Evolutionary conservation across 768 basidiomycete species (phyloP).

Genomic region (Kwoniella europaea): DNA sequence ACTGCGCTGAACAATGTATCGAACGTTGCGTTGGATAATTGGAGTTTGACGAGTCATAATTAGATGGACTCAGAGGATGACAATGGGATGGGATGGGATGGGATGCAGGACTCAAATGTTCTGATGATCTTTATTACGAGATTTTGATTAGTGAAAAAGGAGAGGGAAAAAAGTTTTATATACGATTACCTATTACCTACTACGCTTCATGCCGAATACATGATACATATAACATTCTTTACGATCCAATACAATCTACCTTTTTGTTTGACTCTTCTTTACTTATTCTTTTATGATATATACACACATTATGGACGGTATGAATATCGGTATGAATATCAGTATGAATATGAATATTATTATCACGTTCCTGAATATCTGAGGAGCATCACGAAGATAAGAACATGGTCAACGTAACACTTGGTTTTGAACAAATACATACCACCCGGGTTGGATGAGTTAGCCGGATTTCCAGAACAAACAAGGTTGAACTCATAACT

Average conservation of each 20-base stretch:
- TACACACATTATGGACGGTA: slow-evolving; percentile 5
- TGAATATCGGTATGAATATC: background rate
- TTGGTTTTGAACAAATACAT: background rate
- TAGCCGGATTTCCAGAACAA: background rate
- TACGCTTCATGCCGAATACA: background rate
- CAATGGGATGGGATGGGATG: background rate
- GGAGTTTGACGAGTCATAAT: slow-evolving; percentile 77
- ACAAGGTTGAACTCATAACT: too few relatives aligned
- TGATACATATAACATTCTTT: slow-evolving; percentile 7
- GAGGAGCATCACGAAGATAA: too few relatives aligned
- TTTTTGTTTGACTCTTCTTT: background rate
- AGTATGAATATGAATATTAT: too few relatives aligned
- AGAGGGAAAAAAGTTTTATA: too few relatives aligned
- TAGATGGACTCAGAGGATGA: background rate
- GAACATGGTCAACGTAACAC: too few relatives aligned
- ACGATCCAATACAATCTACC: background rate
- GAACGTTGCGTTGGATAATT: slow-evolving; percentile 71
- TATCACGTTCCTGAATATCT: too few relatives aligned
- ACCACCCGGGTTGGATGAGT: slow-evolving; percentile 6
- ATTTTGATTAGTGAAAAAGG: too few relatives aligned
- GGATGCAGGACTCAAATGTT: background rate
- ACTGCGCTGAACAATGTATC: slow-evolving; percentile 66
- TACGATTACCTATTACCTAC: too few relatives aligned
- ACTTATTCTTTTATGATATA: background rate
- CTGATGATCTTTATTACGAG: too few relatives aligned